Conservation (phyloP, 2,329 filamentous ascomycete genomes). For the Aureobasidium sp. region DNA sequence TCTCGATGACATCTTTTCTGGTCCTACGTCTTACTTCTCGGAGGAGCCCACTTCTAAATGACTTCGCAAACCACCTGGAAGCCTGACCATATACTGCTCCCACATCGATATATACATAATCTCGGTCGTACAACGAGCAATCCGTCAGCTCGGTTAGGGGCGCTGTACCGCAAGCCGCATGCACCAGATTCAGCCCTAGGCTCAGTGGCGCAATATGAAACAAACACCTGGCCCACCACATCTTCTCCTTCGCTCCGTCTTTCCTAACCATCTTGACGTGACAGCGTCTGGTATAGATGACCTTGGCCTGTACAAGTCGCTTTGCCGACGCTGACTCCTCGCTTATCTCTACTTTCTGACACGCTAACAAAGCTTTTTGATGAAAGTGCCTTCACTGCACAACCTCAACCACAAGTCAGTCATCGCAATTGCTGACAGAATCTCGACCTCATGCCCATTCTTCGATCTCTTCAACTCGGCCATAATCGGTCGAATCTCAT, state of each 20-base stretch:
- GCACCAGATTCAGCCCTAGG: background rate
- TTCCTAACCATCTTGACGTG: background rate
- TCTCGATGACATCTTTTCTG: background rate
- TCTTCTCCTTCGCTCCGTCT: background rate
- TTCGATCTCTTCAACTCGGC: background rate
- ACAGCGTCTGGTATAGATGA: conserved; percentile 7
- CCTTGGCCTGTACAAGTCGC: background rate
- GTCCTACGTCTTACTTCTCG: background rate
- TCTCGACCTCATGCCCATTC: background rate
- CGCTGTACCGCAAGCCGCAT: background rate
- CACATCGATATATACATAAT: background rate
- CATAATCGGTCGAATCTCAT: background rate
- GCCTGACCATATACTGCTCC: background rate
- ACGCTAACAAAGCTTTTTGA: background rate
- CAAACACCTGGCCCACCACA: conserved; percentile 2
- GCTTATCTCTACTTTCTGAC: background rate
- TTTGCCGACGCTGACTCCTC: background rate
- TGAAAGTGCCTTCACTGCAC: background rate
- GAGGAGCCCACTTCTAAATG: background rate
- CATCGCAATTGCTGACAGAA: background rate
- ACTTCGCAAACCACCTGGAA: background rate
- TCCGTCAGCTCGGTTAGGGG: background rate
- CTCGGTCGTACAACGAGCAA: background rate
- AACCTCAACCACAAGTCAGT: background rate
- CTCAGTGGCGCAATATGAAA: conserved; percentile 9